Conservation (phyloP, 495 filamentous ascomycete genomes). For the Echria macrotheca region DNA sequence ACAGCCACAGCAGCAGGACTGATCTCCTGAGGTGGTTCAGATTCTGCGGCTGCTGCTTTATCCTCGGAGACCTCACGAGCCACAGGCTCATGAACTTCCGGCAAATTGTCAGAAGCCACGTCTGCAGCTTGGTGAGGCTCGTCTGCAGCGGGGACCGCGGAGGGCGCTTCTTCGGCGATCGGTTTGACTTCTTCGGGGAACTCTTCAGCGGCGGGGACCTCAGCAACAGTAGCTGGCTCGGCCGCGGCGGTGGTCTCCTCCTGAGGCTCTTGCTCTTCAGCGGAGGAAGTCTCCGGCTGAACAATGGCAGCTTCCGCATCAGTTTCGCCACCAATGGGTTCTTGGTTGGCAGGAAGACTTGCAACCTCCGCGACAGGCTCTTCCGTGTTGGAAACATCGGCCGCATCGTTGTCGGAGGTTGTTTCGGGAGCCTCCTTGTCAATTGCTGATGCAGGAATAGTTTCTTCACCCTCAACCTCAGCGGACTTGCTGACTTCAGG, state of each 20-base stretch:
- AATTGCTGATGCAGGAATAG: background rate
- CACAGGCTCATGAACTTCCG: too few species aligned
- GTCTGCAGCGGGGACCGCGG: too few species aligned
- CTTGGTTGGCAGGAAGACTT: too few species aligned
- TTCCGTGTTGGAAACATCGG: background rate
- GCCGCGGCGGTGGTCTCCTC: background rate
- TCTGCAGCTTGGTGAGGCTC: too few species aligned
- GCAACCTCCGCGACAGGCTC: background rate
- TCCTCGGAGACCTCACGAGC: background rate
- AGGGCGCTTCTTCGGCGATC: too few species aligned
- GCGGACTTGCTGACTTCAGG: too few species aligned
- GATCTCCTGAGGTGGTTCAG: background rate
- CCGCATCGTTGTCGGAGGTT: background rate
- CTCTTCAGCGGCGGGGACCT: conserved; percentile 1
- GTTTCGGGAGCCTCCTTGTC: background rate
- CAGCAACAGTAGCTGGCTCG: background rate
- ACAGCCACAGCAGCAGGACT: background rate
- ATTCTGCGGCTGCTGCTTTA: background rate
- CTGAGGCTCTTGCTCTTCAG: conserved; percentile 2
- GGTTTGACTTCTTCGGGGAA: background rate
- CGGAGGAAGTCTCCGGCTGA: conserved; percentile 1
- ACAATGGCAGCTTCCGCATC: conserved; percentile 6
- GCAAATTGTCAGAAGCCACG: too few species aligned
- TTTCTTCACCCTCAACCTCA: too few species aligned
- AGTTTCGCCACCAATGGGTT: too few species aligned